phyloP scores from a whole-genome alignment of 768 basidiomycete genomes.

The Botryobasidium botryosum region DNA sequence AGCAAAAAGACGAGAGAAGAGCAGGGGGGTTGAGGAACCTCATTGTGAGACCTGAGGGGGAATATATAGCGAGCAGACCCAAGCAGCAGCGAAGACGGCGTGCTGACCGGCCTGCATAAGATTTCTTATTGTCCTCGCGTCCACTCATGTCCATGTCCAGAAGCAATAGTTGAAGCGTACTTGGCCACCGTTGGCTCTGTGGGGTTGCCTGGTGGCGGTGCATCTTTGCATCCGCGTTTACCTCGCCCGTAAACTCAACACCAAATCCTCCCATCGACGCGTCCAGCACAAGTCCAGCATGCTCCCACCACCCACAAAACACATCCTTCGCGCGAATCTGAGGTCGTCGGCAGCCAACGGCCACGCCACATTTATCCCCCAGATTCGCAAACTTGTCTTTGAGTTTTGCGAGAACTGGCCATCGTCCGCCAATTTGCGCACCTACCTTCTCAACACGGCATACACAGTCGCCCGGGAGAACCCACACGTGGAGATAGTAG shows the following conservation, averaged over 20 bases:
- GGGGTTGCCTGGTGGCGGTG: no score
- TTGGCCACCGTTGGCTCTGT: no score
- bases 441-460: constrained; percentile 46
- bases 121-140: no score
- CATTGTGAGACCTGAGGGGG: no score
- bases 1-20: no score
- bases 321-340: constrained; percentile 30
- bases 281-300: not conserved
- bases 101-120: no score
- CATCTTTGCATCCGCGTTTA: no score
- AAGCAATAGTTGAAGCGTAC: no score
- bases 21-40: no score
- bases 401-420: constrained; percentile 77
- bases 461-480: constrained; percentile 48
- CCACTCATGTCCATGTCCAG: no score
- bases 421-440: constrained; percentile 53
- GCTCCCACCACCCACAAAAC: constrained; percentile 12
- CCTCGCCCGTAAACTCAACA: not conserved
- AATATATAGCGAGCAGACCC: no score
- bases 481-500: constrained; percentile 74
- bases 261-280: not conserved
- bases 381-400: constrained; percentile 72
- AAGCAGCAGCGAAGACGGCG: no score
- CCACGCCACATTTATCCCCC: constrained; percentile 53
- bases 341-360: constrained; percentile 57